Base-by-base conservation (phyloP, 2,329 filamentous ascomycete species). In the Madurella mycetomatis region DNA sequence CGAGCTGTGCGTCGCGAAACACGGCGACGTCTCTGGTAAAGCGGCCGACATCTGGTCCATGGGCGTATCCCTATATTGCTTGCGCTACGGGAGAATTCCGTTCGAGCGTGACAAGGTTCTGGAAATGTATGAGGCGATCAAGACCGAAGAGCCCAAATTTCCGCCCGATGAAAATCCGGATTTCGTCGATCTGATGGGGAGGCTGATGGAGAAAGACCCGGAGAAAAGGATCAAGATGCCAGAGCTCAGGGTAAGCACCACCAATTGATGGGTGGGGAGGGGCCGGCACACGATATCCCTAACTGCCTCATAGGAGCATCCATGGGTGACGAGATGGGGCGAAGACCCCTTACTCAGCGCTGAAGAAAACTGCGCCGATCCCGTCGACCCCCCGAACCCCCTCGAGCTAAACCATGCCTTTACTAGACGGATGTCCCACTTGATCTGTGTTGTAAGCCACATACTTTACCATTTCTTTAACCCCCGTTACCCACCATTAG, bases 31-130 rank as follows among this genome's bases (percentile, higher is more conserved):
- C 1, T 92, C 89, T 2, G 94, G 94, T 11, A 88, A 84, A 63
- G 91, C 92, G 4, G 90, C 90, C 4, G 94, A 99, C 70, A 91
- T 99, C 51, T 99, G 94, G 94, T 95, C 92, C 3, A 97, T 97
- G 92, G 94, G 94, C 7, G 86, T 96, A 9, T 95, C 92, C 1
- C 76, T 99, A 2, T 97, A 92, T 69, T 99, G 94, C 69, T 78
- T 99, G 40, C 85, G 88, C 57, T 97, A 95, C 65, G 94, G 94
- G 32, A 79, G 76, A 47, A 86, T 99, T 57, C 94, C 94, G 0
- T 99, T 97, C 66, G 87, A 92, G 65, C 82, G 86, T 53, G 76
- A 82, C 5, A 85, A 84, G 16, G 84, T 96, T 56, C 76, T 96
- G 53, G 92, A 96, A 48, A 82, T 97, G 58, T 97, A 95, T 67